A percentile compares a stretch with the other conserved stretches of the same genome.
Conservation (phyloP, 169 alveolate genomes). For the Eimeria falciformis region DNA sequence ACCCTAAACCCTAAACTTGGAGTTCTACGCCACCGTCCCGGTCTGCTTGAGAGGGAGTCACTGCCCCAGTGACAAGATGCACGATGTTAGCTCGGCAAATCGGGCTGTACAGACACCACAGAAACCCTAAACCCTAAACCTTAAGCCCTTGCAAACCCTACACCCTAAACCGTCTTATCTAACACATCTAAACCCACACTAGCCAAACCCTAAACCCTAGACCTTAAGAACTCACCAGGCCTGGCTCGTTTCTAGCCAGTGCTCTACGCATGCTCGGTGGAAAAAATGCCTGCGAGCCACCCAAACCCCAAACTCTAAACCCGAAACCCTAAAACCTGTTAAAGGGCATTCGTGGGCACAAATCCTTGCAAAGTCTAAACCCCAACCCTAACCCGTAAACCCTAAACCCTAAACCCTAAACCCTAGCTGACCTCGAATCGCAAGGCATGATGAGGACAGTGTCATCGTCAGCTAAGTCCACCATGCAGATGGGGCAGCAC, state of each 20-base stretch:
- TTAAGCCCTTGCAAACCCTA: not conserved
- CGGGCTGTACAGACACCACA: slow-evolving; percentile 40
- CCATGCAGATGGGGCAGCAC: slow-evolving; percentile 69
- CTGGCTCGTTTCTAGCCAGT: slow-evolving; percentile 74
- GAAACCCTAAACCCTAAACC: slow-evolving; percentile 47
- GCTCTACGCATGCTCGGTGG: slow-evolving; percentile 73
- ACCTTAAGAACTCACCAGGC: slow-evolving; percentile 40
- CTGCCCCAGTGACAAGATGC: slow-evolving; percentile 40
- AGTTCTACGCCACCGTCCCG: slow-evolving; percentile 20
- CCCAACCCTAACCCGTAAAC: not conserved
- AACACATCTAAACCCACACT: not conserved
- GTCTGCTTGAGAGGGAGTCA: not conserved
- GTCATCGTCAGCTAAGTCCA: slow-evolving; percentile 53
- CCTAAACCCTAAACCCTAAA: slow-evolving; percentile 12
- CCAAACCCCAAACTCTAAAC: slow-evolving; percentile 24
- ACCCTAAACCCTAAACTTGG: slow-evolving; percentile 29
- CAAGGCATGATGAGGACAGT: slow-evolving; percentile 70
- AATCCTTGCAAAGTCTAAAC: not conserved
- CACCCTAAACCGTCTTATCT: not conserved
- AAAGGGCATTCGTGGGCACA: too few relatives aligned
- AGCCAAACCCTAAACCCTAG: slow-evolving; percentile 11
- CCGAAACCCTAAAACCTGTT: not conserved
- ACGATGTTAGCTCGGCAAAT: slow-evolving; percentile 74
- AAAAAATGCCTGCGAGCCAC: slow-evolving; percentile 55
- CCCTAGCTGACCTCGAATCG: slow-evolving; percentile 47